These are phyloP conservation scores for Aspergillus fischeri DNA, from an alignment of 2,329 filamentous ascomycete genomes.

Conservation along the genomic window DNA sequence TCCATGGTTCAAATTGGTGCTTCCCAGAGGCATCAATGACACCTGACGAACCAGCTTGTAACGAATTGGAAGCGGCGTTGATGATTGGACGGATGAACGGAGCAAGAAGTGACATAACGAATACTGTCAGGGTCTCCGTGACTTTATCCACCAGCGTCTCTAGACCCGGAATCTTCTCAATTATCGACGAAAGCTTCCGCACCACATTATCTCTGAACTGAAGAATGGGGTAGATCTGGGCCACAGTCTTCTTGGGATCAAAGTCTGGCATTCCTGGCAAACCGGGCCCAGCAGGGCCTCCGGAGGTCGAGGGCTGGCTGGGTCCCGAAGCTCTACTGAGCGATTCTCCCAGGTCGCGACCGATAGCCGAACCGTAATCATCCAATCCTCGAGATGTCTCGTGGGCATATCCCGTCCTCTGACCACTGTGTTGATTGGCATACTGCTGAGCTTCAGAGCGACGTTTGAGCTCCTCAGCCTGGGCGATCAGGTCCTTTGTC, in stretches of 20 bases:
- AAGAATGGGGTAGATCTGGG: constrained; percentile 90
- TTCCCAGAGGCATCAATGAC: constrained; percentile 65
- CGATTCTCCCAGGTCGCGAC: constrained; percentile 10
- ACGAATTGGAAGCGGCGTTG: constrained; percentile 72
- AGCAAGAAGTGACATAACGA: constrained; percentile 83
- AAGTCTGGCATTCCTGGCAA: constrained; percentile 72
- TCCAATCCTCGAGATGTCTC: constrained; percentile 21
- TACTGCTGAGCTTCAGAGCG: constrained; percentile 61
- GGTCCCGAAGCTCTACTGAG: constrained; percentile 39
- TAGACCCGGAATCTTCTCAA: constrained; percentile 87
- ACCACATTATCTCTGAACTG: constrained; percentile 93
- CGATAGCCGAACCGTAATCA: constrained; percentile 13
- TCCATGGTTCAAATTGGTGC: constrained; percentile 77
- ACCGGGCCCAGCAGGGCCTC: constrained; percentile 42
- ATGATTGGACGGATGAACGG: constrained; percentile 93
- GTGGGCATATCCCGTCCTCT: constrained; percentile 24
- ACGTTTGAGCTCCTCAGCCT: constrained; percentile 61
- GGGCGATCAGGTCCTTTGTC: constrained; percentile 62
- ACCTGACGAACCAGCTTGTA: constrained; percentile 80
- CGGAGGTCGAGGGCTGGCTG: constrained; percentile 39
- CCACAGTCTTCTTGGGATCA: constrained; percentile 70
- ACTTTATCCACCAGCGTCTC: constrained; percentile 90
- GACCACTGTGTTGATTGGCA: constrained; percentile 46
- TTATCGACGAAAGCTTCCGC: constrained; percentile 74
- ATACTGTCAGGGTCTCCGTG: constrained; percentile 85